These are phyloP conservation scores for Neurospora sp. DNA, from an alignment of 495 filamentous ascomycete species.

Conservation along the genomic window DNA sequence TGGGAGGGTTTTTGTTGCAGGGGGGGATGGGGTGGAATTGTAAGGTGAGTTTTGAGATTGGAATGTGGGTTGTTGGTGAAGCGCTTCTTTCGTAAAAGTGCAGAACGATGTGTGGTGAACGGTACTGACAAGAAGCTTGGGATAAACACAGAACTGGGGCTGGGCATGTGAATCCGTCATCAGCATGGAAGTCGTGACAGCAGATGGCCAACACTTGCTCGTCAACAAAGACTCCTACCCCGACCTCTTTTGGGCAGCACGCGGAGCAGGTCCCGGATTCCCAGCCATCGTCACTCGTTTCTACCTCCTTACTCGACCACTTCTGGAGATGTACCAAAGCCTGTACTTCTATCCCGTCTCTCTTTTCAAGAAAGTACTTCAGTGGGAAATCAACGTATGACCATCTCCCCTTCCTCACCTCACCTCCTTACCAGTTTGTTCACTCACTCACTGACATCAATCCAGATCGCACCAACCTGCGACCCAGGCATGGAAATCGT, in stretches of 20 bases:
- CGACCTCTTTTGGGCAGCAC: slow-evolving; percentile 42
- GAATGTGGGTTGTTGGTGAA: background rate
- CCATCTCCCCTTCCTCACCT: background rate
- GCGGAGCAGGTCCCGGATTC: slow-evolving; percentile 43
- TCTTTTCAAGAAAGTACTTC: slow-evolving; percentile 30
- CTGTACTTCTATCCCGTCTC: slow-evolving; percentile 35
- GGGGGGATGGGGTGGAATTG: slow-evolving; percentile 51
- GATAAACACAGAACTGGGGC: slow-evolving; percentile 32
- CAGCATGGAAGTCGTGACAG: slow-evolving; percentile 41
- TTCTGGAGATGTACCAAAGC: slow-evolving; percentile 28
- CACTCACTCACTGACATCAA: background rate
- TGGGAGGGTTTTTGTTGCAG: slow-evolving; percentile 46
- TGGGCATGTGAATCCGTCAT: slow-evolving; percentile 43
- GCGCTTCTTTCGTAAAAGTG: no score
- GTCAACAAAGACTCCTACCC: slow-evolving; percentile 31
- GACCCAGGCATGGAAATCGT: slow-evolving; percentile 36
- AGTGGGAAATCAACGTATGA: slow-evolving; percentile 31
- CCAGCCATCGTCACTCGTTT: slow-evolving; percentile 41
- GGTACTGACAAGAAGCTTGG: background rate
- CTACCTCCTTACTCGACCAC: slow-evolving; percentile 28
- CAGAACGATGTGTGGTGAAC: no score
- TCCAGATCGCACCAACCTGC: slow-evolving; percentile 22
- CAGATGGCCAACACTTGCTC: slow-evolving; percentile 26
- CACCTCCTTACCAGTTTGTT: background rate
- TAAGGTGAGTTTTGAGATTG: slow-evolving; percentile 19